Evolutionary conservation across 2,329 filamentous ascomycete genomes (phyloP), one percentile per base, ranked within the genome.

Genomic region (Daldinia eschscholtzii): DNA sequence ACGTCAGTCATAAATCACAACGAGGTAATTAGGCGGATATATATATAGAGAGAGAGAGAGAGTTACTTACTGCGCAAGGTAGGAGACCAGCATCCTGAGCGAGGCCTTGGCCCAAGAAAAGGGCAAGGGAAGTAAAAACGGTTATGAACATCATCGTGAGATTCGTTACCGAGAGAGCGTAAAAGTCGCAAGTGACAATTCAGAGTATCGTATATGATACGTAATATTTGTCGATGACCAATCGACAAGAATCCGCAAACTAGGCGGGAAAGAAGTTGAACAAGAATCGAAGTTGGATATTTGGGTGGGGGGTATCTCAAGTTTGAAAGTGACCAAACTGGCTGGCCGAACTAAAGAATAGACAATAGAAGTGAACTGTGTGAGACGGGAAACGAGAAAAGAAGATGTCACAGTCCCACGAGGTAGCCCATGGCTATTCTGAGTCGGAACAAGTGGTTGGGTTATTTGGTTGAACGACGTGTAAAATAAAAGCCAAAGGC

Each of bases 11-110:
- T 60, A 7, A 26, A 53, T 20, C 58, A n/a, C n/a, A 30, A 6
- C 46, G 15, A 33, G 6, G 18, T 33, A 42, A 37, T 42, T 41
- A 41, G 37, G 23, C 13, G 5, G 52, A n/a, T 35, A 4, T 13
- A 42, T 57, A 23, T 23, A 23, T 23, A 23, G 1, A 23, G 1
- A 23, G 1, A 23, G 1, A 23, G 26, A 48, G 15, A 9, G 12
- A 26, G 44, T 15, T 56, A 73, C 75, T 74, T 71, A 76, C 75
- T 4, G 75, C 72, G 28, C 76, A 77, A 26, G 70, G 62, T 53
- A 70, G 66, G 39, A 71, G 30, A 12, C 44, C 53, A 20, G 55
- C 52, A 57, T 60, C 71, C 57, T 77, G 74, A 28, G 74, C 72
- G 46, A 56, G 50, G 46, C 59, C 74, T 28, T 71, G 72, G 57